A percentile compares a stretch with the other conserved stretches of the same genome.
phyloP scores from a whole-genome alignment of 2,329 filamentous ascomycete species.

The Paraconiothyrium brasiliense region DNA sequence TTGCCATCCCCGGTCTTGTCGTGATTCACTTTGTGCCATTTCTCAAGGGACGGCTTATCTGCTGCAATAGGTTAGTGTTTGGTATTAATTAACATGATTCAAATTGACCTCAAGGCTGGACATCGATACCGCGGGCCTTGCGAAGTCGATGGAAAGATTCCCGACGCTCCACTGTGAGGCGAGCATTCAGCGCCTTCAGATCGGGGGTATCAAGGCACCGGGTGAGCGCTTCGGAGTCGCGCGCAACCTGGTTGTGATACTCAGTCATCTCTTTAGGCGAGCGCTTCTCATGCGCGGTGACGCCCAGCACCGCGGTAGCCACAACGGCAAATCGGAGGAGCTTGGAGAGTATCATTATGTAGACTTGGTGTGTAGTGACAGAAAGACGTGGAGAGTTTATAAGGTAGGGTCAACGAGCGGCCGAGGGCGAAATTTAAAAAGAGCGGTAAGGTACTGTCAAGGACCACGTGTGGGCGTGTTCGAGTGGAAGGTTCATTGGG shows the following conservation, averaged over 20 bases:
- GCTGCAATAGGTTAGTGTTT: neutral
- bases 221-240: slow-evolving; percentile 18
- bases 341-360: slow-evolving; percentile 4
- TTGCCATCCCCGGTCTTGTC: neutral
- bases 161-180: slow-evolving; percentile 19
- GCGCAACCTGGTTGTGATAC: slow-evolving; percentile 15
- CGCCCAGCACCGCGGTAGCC: neutral
- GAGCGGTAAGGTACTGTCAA: neutral
- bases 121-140: slow-evolving; percentile 21
- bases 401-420: neutral
- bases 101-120: slow-evolving; percentile 9
- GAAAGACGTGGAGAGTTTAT: neutral
- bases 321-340: slow-evolving; percentile 7
- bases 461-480: neutral
- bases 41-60: neutral
- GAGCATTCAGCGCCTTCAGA: slow-evolving; percentile 19
- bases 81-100: too few relatives aligned
- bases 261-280: slow-evolving; percentile 20
- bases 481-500: neutral
- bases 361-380: neutral
- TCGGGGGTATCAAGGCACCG: slow-evolving; percentile 20
- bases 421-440: neutral
- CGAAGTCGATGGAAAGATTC: slow-evolving; percentile 21
- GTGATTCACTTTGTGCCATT: slow-evolving; percentile 8
- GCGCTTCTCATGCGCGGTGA: slow-evolving; percentile 16